Evolutionary conservation across 805 yeast genomes (phyloP).

Genomic region (Blastobotrys muscicola): DNA sequence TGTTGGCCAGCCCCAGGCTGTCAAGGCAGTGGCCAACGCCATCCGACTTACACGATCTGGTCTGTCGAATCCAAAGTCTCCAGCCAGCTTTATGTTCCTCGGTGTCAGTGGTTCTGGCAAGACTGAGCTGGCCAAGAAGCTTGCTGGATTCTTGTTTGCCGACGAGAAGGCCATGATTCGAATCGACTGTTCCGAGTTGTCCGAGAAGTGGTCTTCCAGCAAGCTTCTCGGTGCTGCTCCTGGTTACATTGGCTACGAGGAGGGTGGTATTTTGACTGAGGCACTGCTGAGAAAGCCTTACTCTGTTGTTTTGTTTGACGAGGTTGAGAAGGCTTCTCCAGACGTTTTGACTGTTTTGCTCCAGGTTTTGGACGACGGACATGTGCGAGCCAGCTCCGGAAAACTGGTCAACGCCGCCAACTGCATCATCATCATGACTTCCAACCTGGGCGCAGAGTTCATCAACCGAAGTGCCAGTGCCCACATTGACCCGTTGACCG

Average conservation of each 20-base stretch:
- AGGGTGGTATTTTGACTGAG: constrained; percentile 93
- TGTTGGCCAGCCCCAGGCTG: constrained; percentile 94
- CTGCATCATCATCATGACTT: constrained; percentile 89
- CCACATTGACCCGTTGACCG: constrained; percentile 52
- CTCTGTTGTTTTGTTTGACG: constrained; percentile 93
- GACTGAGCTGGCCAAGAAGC: constrained; percentile 93
- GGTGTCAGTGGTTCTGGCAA: constrained; percentile 98
- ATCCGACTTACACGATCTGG: constrained; percentile 91
- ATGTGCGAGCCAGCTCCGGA: constrained; percentile 91
- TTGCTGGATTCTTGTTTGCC: constrained; percentile 91
- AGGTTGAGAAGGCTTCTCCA: constrained; percentile 97
- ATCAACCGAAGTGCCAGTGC: constrained; percentile 59
- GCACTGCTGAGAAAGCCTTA: constrained; percentile 87
- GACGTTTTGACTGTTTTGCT: constrained; percentile 87
- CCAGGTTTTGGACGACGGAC: constrained; percentile 93
- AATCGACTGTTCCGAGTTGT: constrained; percentile 93
- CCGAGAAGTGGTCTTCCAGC: constrained; percentile 92
- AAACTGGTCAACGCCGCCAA: constrained; percentile 89
- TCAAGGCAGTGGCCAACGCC: constrained; percentile 92
- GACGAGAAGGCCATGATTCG: constrained; percentile 96
- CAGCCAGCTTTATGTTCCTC: constrained; percentile 87
- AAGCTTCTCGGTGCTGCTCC: constrained; percentile 96
- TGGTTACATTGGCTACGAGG: constrained; percentile 94
- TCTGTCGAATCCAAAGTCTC: constrained; percentile 90
- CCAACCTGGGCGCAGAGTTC: constrained; percentile 91